Base-by-base conservation (phyloP, 2,329 filamentous ascomycete genomes). In the Aspergillus udagawae region DNA sequence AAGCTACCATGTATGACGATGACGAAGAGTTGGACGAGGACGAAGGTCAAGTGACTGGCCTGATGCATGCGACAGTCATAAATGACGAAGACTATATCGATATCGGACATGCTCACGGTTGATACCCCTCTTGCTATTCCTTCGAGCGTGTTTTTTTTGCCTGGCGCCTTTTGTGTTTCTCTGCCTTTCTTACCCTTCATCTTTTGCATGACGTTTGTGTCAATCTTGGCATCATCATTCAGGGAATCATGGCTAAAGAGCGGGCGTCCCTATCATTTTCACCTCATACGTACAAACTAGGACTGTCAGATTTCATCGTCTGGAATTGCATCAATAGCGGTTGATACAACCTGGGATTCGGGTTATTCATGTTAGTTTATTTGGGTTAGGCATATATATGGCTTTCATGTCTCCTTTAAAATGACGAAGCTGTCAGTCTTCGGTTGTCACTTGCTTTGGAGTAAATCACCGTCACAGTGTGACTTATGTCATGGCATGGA, bases 1-100 rank as follows among this genome's bases (percentile, higher is more conserved):
- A 76, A 58, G 73, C 71, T 47, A 76, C 75, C 35, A 77, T 77
- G 72, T 77, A 75, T 61, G 74, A 77, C 59, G 74, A 78, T 48
- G 74, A 73, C 38, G 76, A 77, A 58, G 74, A 77, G 63, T 58
- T 76, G 52, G 75, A 77, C 47, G 75, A 76, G 65, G 75, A 76
- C 29, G 74, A 76, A 57, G 73, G 72, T 48, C 73, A 73, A 52
- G 69, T 76, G 57, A 73, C 73, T 25, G 74, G 73, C 56, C 66
- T 77, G 54, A 71, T 77, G 73, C 70, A 75, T 63, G 75, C 74
- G 28, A 71, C 74, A 4, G 73, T 63, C 54, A 74, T 76, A 65
- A 72, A 74, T 54, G 75, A 77, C 60, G 73, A 75, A 56, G 72
- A 75, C 51, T 75, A 75, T 54, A 71, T 75, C 60, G 72, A 73